phyloP scores from a whole-genome alignment of 2,329 filamentous ascomycete genomes.

The Exophiala aquamarina region DNA sequence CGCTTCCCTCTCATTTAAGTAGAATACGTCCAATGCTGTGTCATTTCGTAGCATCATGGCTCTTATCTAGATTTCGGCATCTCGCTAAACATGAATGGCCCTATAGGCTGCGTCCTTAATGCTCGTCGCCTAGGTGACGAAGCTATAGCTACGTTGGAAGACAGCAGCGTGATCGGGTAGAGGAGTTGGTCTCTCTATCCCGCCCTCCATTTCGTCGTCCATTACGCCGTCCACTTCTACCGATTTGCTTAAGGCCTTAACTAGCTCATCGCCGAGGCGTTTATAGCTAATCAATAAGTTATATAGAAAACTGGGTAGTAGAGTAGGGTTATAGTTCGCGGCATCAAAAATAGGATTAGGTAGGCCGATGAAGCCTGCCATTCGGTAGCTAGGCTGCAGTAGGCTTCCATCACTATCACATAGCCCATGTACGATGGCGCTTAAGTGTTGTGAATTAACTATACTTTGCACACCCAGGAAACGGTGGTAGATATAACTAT shows the following conservation, averaged over 20 bases:
- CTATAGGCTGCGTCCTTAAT: constrained; percentile 42
- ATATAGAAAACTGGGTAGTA: constrained; percentile 27
- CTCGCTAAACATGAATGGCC: constrained; percentile 45
- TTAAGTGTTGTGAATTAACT: constrained; percentile 45
- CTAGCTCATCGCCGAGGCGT: constrained; percentile 36
- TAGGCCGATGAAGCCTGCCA: constrained; percentile 44
- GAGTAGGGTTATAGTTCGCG: constrained; percentile 24
- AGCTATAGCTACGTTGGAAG: constrained; percentile 47
- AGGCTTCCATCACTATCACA: constrained; percentile 28
- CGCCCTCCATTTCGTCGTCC: no score
- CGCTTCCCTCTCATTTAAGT: constrained; percentile 11
- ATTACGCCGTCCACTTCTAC: no score
- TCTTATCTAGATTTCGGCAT: constrained; percentile 42
- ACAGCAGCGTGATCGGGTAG: constrained; percentile 34
- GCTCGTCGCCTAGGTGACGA: constrained; percentile 39
- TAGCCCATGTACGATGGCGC: constrained; percentile 42
- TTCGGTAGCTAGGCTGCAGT: constrained; percentile 43
- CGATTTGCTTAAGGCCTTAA: constrained; percentile 29
- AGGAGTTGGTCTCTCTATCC: constrained; percentile 12
- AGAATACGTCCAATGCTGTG: constrained; percentile 6
- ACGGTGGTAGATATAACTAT: constrained; percentile 46
- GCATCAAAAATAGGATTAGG: constrained; percentile 37
- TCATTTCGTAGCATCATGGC: constrained; percentile 30
- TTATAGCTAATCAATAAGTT: constrained; percentile 42
- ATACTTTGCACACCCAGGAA: constrained; percentile 41